These are phyloP conservation scores for Coniochaeta sp. DNA, from an alignment of 2,329 filamentous ascomycete species.

Conservation along the genomic window DNA sequence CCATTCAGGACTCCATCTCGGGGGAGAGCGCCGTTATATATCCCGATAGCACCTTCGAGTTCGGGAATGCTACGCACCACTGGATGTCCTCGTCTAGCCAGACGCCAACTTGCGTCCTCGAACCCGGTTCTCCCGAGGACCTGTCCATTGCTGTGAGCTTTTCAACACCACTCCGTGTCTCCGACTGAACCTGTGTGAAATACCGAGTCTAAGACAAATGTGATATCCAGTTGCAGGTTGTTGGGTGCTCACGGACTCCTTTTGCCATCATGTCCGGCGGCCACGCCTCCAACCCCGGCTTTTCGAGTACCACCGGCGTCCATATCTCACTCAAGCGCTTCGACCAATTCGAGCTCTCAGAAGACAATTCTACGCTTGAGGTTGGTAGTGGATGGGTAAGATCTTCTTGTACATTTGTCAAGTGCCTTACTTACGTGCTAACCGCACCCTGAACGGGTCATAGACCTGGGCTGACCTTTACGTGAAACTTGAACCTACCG, in stretches of 20 bases:
- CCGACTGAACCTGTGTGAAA: no score
- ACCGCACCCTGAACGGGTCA: neutral
- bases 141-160: neutral
- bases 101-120: neutral
- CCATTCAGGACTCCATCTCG: neutral
- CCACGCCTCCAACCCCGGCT: constrained; percentile 18
- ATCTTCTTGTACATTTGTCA: neutral
- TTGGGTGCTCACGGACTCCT: constrained; percentile 13
- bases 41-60: neutral
- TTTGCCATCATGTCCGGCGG: constrained; percentile 20
- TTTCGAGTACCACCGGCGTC: constrained; percentile 18
- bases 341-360: constrained; percentile 13
- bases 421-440: neutral
- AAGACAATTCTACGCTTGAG: constrained; percentile 12
- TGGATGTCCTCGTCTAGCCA: neutral
- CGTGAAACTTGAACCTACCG: constrained; percentile 10
- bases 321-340: constrained; percentile 15
- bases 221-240: constrained; percentile 12
- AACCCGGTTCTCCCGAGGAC: neutral
- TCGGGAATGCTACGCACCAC: neutral
- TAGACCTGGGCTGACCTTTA: constrained; percentile 17
- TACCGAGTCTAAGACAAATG: no score
- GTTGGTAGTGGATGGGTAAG: constrained; percentile 15
- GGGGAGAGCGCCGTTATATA: neutral
- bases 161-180: neutral